These are phyloP conservation scores for Rhizodiscina lignyota DNA, from an alignment of 495 filamentous ascomycete species.

Conservation along the genomic window DNA sequence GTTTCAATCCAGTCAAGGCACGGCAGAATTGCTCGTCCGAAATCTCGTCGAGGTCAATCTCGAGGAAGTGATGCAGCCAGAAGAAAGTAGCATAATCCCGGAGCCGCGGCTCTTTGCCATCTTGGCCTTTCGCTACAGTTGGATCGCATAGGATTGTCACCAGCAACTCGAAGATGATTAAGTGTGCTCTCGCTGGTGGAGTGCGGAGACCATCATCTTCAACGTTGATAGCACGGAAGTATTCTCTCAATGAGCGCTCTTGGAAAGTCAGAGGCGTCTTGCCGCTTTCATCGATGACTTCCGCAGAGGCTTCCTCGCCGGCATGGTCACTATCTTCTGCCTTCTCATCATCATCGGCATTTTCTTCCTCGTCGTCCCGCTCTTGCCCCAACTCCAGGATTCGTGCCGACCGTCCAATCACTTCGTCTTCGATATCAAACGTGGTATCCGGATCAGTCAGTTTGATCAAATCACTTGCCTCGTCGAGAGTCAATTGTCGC, in stretches of 20 bases:
- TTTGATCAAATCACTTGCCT: constrained; percentile 7
- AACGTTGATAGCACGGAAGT: constrained; percentile 6
- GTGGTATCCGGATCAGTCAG: constrained; percentile 3
- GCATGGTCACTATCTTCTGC: constrained; percentile 3
- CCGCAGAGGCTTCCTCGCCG: constrained; percentile 4
- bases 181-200: no score
- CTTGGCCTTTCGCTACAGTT: no score
- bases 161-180: no score
- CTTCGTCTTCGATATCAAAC: constrained; percentile 7
- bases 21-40: neutral
- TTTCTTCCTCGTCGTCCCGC: constrained; percentile 4
- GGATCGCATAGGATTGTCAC: no score
- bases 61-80: constrained; percentile 6
- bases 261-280: constrained; percentile 10
- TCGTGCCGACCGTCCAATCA: constrained; percentile 5
- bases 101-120: constrained; percentile 4
- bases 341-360: constrained; percentile 7
- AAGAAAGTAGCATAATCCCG: constrained; percentile 4
- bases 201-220: constrained; percentile 6
- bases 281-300: constrained; percentile 5
- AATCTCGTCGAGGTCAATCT: constrained; percentile 3
- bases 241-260: constrained; percentile 12
- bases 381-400: constrained; percentile 4
- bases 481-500: constrained; percentile 9
- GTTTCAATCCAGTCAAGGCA: neutral